Percentiles rank a stretch among this genome's conserved stretches.
These are phyloP conservation scores for Bjerkandera adusta DNA, from an alignment of 1,284 basidiomycete genomes.

Conservation along the genomic window DNA sequence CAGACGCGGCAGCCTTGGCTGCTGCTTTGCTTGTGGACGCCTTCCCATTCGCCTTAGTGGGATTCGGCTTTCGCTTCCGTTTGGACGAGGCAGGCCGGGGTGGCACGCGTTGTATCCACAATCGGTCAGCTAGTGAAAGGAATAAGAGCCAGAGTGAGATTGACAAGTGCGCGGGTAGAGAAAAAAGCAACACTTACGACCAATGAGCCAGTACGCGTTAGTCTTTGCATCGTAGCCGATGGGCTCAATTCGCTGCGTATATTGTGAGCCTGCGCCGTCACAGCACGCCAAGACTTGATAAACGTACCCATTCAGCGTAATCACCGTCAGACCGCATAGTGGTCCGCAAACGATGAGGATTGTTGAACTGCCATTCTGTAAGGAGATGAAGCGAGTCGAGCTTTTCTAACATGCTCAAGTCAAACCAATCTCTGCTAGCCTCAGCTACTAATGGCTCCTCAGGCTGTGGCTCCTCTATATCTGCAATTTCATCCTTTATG, in stretches of 20 bases:
- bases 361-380: conserved; percentile 82
- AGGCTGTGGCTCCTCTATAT: conserved; percentile 18
- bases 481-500: conserved; percentile 2
- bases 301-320: conserved; percentile 67
- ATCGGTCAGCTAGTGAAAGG: conserved; percentile 58
- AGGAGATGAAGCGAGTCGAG: conserved; percentile 75
- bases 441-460: conserved; percentile 7
- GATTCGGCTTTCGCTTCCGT: conserved; percentile 45
- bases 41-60: conserved; percentile 18
- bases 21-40: conserved; percentile 19
- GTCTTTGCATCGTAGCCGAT: conserved; percentile 81
- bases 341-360: conserved; percentile 58
- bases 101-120: conserved; percentile 81
- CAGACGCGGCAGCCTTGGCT: conserved; percentile 19
- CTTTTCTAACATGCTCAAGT: conserved; percentile 68
- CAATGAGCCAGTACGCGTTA: conserved; percentile 89
- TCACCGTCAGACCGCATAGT: conserved; percentile 80
- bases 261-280: conserved; percentile 1
- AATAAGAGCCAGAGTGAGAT: conserved; percentile 2
- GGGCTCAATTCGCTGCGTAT: conserved; percentile 74
- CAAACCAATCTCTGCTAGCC: conserved; percentile 61
- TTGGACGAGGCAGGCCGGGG: conserved; percentile 54
- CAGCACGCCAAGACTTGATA: not conserved
- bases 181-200: conserved; percentile 43
- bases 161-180: not conserved